phyloP scores from a whole-genome alignment of 1,284 basidiomycete genomes.

The Apiotrichum veenhuisii region DNA sequence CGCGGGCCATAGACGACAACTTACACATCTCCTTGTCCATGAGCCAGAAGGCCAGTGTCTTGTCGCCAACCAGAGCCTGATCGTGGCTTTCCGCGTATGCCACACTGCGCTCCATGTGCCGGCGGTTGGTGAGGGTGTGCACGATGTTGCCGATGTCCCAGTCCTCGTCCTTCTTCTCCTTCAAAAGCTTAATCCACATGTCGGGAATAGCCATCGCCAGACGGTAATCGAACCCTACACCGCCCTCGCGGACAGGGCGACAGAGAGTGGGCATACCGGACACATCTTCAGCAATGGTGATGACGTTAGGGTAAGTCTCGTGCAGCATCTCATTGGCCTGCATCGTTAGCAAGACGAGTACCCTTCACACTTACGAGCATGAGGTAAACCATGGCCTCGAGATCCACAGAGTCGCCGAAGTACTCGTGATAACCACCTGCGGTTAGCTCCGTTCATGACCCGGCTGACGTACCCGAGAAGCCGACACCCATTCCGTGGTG shows the following conservation, averaged over 20 bases:
- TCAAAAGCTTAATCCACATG: slow-evolving; percentile 99
- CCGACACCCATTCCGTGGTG: slow-evolving; percentile 97
- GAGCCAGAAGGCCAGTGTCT: slow-evolving; percentile 96
- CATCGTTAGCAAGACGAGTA: slow-evolving; percentile 3
- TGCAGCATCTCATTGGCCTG: slow-evolving; percentile 92
- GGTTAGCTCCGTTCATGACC: not conserved
- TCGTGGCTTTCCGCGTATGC: slow-evolving; percentile 97
- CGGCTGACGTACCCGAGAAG: slow-evolving; percentile 63
- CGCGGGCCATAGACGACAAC: slow-evolving; percentile 34
- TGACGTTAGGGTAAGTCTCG: slow-evolving; percentile 67
- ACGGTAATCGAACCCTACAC: slow-evolving; percentile 95
- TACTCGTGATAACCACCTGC: slow-evolving; percentile 90
- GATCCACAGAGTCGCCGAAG: slow-evolving; percentile 79
- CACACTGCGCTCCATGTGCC: slow-evolving; percentile 84
- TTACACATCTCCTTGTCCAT: slow-evolving; percentile 99
- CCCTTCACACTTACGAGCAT: slow-evolving; percentile 71
- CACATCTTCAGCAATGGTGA: slow-evolving; percentile 94
- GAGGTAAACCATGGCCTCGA: slow-evolving; percentile 87
- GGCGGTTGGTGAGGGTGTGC: slow-evolving; percentile 83
- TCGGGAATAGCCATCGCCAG: slow-evolving; percentile 97
- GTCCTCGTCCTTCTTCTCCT: slow-evolving; percentile 80
- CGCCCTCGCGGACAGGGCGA: slow-evolving; percentile 71
- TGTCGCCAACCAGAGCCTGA: slow-evolving; percentile 96
- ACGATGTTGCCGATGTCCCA: slow-evolving; percentile 89
- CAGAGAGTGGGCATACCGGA: slow-evolving; percentile 97